These are phyloP conservation scores for Alternaria brassicicola DNA, from an alignment of 2,329 filamentous ascomycete genomes.

Conservation along the genomic window DNA sequence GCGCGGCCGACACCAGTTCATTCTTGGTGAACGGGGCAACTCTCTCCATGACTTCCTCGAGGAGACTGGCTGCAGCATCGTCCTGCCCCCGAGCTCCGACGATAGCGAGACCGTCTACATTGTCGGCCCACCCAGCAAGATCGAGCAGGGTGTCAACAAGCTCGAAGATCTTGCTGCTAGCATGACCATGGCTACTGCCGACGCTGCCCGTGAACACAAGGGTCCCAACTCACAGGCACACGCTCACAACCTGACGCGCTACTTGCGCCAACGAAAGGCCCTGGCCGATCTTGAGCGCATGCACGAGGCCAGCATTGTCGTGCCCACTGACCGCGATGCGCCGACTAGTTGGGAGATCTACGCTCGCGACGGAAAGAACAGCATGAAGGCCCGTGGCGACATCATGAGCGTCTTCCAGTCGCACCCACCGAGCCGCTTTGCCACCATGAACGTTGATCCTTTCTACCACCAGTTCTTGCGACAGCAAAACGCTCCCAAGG, in stretches of 20 bases:
- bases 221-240: slow-evolving; percentile 76
- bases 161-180: slow-evolving; percentile 87
- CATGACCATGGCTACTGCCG: slow-evolving; percentile 84
- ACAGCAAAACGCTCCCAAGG: slow-evolving; percentile 65
- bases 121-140: slow-evolving; percentile 75
- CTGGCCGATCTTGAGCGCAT: slow-evolving; percentile 80
- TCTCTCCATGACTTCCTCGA: slow-evolving; percentile 85
- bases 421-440: slow-evolving; percentile 75
- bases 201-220: slow-evolving; percentile 80
- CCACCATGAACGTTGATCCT: slow-evolving; percentile 70
- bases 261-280: slow-evolving; percentile 80
- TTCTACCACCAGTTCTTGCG: slow-evolving; percentile 79
- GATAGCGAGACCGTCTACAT: slow-evolving; percentile 86
- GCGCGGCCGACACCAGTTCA: slow-evolving; percentile 90
- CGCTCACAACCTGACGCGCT: slow-evolving; percentile 84
- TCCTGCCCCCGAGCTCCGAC: slow-evolving; percentile 75
- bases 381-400: slow-evolving; percentile 74
- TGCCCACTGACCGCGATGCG: slow-evolving; percentile 71
- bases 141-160: slow-evolving; percentile 77
- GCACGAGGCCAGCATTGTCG: slow-evolving; percentile 86
- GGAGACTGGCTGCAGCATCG: slow-evolving; percentile 87
- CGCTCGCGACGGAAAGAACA: slow-evolving; percentile 83
- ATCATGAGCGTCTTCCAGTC: slow-evolving; percentile 75
- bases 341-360: slow-evolving; percentile 87
- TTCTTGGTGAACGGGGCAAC: slow-evolving; percentile 82